Evolutionary conservation across 257 asterid species (phyloP), one percentile per base, ranked within the genome.

Genomic region (Ajuga chamaepitys): DNA sequence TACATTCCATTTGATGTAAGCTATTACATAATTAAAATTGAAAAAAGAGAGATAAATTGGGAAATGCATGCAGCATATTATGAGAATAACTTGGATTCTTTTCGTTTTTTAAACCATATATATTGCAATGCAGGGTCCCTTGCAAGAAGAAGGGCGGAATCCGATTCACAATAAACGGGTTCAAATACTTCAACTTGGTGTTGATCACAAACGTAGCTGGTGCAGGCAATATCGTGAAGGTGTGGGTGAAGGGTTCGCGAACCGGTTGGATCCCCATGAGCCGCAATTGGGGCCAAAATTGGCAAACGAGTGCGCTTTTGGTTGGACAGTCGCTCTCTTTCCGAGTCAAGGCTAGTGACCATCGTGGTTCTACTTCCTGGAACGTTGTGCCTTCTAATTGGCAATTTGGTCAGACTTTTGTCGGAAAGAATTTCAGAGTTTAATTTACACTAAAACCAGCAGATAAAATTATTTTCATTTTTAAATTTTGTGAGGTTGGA

Each of bases 251-350:
- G 65, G 97, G 95, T 0, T 63, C 95, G 4, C 71, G 37, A 2
- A 85, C 88, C 0, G 76, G 74, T 0, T 87, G 97, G 97, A 83
- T 89, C 67, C 9, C 77, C 6, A 62, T 89, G 88, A 80, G 89
- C 62, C 80, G 89, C 5, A 89, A 89, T 2, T 89, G 97, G 97
- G 97, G 97, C 0, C 97, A 89, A 66, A 89, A 89, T 14, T 89
- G 95, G 97, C 85, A 89, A 66, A 69, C 88, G 2, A 75, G 79
- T 48, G 14, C 78, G 0, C 62, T 71, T 3, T 16, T 89, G 28
- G 79, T 32, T 0, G 91, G 95, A 0, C 91, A 89, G 30, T 60
- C 95, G 0, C 78, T 89, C 13, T 87, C 95, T 4, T 89, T 89
- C 40, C 76, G 86, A 12, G 95, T 89, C 10, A 77, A 74, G 58